Conservation (phyloP, 2,329 filamentous ascomycete genomes). For the Atkinsonella texensis region DNA sequence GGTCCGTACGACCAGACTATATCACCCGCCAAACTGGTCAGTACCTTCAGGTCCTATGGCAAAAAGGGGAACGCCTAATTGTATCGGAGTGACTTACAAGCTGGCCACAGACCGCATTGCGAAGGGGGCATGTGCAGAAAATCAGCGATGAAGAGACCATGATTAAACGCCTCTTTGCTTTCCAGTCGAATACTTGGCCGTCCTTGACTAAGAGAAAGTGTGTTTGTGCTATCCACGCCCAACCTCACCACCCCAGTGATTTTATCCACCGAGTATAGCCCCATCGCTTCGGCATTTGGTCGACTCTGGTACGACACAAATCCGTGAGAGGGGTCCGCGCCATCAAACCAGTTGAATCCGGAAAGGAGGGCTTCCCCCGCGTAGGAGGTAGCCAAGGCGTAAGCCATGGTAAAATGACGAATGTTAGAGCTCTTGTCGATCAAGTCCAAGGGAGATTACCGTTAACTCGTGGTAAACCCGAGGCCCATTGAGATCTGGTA, state of each 20-base stretch:
- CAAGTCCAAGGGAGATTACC: background rate
- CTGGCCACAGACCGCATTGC: slow-evolving; percentile 62
- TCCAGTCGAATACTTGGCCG: slow-evolving; percentile 52
- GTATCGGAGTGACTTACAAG: slow-evolving; percentile 32
- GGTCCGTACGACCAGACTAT: slow-evolving; percentile 40
- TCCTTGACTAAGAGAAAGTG: slow-evolving; percentile 26
- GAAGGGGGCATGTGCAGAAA: slow-evolving; percentile 62
- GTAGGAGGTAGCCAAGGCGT: slow-evolving; percentile 31
- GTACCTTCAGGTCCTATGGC: background rate
- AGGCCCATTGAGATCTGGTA: background rate
- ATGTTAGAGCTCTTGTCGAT: background rate
- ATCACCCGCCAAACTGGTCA: background rate
- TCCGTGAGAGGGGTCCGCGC: slow-evolving; percentile 50
- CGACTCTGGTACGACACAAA: slow-evolving; percentile 48
- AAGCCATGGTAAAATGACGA: slow-evolving; percentile 17
- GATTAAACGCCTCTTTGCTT: slow-evolving; percentile 49
- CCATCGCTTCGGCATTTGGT: slow-evolving; percentile 24
- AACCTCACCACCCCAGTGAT: slow-evolving; percentile 30
- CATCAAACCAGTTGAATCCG: slow-evolving; percentile 38
- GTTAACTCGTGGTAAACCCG: too few relatives aligned
- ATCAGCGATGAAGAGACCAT: slow-evolving; percentile 60
- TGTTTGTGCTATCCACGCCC: slow-evolving; percentile 30
- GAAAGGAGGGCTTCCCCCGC: slow-evolving; percentile 30
- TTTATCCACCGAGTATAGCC: slow-evolving; percentile 30
- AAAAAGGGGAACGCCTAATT: background rate